Evolutionary conservation across 140 eudicot genomes (phyloP).

Genomic region (Stevia rebaudiana): DNA sequence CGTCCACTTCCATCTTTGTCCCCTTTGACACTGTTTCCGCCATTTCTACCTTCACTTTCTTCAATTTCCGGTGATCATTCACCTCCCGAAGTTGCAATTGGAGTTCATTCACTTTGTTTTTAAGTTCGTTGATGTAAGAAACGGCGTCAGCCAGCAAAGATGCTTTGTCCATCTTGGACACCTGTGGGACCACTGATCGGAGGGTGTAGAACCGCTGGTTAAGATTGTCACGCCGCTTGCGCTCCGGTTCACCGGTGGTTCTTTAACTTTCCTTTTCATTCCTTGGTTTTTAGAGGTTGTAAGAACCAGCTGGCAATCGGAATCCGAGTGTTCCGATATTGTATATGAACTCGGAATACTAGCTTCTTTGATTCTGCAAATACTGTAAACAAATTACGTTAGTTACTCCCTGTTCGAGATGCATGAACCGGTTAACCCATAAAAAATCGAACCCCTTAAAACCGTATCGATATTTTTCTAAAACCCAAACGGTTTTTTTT

Average conservation of each 20-base stretch:
- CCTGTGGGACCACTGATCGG: conserved; percentile 67
- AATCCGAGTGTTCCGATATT: conserved; percentile 41
- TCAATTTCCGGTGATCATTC: background rate
- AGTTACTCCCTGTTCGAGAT: no score
- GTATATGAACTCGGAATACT: conserved; percentile 1
- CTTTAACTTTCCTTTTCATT: conserved; percentile 27
- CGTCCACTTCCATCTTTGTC: conserved; percentile 18
- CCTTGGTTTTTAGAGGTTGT: conserved; percentile 24
- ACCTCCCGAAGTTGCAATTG: conserved; percentile 19
- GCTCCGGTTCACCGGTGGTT: conserved; percentile 49
- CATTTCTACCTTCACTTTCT: conserved; percentile 24
- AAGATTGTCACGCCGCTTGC: conserved; percentile 73
- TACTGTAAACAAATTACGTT: background rate
- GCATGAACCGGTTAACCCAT: no score
- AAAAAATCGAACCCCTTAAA: no score
- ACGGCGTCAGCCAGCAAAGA: conserved; percentile 67
- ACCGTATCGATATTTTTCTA: no score
- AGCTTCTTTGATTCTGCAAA: background rate
- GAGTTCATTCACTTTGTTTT: conserved; percentile 37
- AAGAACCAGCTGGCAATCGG: conserved; percentile 29
- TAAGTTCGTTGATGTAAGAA: conserved; percentile 56
- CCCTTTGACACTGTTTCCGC: background rate
- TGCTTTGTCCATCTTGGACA: conserved; percentile 77
- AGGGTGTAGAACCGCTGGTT: conserved; percentile 77
- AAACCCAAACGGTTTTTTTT: no score